Percentiles rank a stretch among this genome's conserved stretches.
Conservation (phyloP, 2,329 filamentous ascomycete species). For the Diaporthe aspalathi region DNA sequence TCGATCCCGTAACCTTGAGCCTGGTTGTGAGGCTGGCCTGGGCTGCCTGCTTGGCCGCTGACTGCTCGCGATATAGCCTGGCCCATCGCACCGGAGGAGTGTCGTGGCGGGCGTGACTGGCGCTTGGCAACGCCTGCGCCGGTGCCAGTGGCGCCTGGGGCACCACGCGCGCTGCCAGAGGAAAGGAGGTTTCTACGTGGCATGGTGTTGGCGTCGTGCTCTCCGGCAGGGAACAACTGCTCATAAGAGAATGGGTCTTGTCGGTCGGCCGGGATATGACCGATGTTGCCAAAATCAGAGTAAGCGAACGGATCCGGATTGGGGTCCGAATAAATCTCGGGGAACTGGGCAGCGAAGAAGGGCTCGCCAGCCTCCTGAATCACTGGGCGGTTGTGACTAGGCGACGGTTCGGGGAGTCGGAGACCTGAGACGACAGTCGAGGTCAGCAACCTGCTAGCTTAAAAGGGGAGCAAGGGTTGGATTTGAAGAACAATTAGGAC, state of each 20-base stretch:
- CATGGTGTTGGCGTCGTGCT: neutral
- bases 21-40: neutral
- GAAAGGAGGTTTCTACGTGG: neutral
- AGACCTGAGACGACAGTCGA: neutral
- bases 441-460: neutral
- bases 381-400: neutral
- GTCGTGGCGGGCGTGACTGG: neutral
- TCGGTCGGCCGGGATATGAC: neutral
- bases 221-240: no score
- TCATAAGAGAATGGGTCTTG: no score
- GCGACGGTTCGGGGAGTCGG: neutral
- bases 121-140: neutral
- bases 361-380: constrained; percentile 1
- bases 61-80: neutral
- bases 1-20: neutral
- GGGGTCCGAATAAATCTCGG: neutral
- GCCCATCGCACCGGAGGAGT: neutral
- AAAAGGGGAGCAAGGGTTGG: no score
- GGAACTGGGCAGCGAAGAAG: neutral
- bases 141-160: neutral
- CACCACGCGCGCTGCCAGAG: neutral
- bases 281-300: no score
- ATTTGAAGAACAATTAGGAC: neutral
- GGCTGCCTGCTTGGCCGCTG: neutral
- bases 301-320: neutral